Evolutionary conservation across 2,329 filamentous ascomycete species (phyloP).

Genomic region (Ophiostoma angusticollis): DNA sequence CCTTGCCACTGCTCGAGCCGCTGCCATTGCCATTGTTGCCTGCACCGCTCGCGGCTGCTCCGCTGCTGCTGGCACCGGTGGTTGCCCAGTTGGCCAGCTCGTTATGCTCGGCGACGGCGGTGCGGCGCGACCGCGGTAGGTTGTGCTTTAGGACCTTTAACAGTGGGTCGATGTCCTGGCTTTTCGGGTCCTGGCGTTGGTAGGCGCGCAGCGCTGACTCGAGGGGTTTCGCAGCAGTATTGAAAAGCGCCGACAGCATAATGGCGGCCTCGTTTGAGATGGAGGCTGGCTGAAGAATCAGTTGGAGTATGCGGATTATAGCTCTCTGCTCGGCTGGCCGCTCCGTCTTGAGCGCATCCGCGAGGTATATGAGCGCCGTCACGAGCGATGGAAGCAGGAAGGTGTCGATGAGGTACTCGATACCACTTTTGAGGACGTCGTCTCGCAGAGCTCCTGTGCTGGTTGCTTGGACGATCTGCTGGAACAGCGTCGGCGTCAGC

Average conservation of each 20-base stretch:
- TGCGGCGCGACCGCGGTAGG: slow-evolving; percentile 46
- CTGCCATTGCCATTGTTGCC: neutral
- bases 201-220: slow-evolving; percentile 55
- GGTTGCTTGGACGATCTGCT: slow-evolving; percentile 60
- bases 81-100: slow-evolving; percentile 56
- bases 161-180: slow-evolving; percentile 57
- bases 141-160: slow-evolving; percentile 50
- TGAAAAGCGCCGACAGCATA: slow-evolving; percentile 60
- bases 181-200: slow-evolving; percentile 52
- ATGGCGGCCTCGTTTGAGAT: slow-evolving; percentile 58
- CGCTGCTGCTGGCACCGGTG: neutral
- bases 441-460: slow-evolving; percentile 52
- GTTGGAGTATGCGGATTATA: slow-evolving; percentile 57
- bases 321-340: slow-evolving; percentile 51
- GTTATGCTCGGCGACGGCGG: slow-evolving; percentile 46
- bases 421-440: slow-evolving; percentile 57
- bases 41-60: neutral
- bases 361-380: slow-evolving; percentile 58
- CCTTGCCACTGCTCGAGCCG: slow-evolving; percentile 29
- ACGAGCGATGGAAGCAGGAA: slow-evolving; percentile 70
- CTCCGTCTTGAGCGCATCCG: slow-evolving; percentile 55
- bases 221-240: slow-evolving; percentile 55
- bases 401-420: slow-evolving; percentile 71
- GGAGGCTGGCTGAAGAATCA: slow-evolving; percentile 57
- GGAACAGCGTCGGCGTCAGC: slow-evolving; percentile 63